Percentiles rank a stretch among this genome's conserved stretches.
These are phyloP conservation scores for Rhodotorula kratochvilovae DNA, from an alignment of 768 basidiomycete species.

Conservation along the genomic window DNA sequence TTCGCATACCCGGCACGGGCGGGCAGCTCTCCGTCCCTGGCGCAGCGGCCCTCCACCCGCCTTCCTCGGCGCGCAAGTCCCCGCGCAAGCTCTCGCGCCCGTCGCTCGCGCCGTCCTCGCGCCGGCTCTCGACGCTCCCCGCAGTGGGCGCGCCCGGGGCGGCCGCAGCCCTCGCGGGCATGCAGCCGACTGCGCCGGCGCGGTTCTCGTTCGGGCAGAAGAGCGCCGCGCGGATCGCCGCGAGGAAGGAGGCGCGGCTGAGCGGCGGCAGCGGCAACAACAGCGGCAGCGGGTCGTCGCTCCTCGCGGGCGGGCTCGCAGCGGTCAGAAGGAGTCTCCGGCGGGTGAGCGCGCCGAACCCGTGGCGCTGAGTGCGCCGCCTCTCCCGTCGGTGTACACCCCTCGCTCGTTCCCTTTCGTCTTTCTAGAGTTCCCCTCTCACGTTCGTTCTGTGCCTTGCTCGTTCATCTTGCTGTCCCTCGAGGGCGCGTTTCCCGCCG, in stretches of 20 bases:
- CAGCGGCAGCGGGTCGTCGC: conserved; percentile 5
- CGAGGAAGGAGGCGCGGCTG: conserved; percentile 17
- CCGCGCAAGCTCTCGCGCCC: conserved; percentile 22
- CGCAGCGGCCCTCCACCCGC: neutral
- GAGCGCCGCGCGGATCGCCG: conserved; percentile 29
- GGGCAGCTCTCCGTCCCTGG: neutral
- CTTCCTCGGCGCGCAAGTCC: conserved; percentile 4
- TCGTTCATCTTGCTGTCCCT: no score
- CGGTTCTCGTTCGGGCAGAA: conserved; percentile 19
- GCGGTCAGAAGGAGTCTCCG: neutral
- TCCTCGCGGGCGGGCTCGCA: neutral
- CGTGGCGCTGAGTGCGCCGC: neutral
- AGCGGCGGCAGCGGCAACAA: conserved; percentile 19
- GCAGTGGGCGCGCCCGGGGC: neutral
- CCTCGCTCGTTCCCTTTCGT: neutral
- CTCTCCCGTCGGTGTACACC: neutral
- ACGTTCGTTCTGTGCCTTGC: neutral
- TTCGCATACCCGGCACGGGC: neutral
- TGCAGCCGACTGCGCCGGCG: conserved; percentile 1
- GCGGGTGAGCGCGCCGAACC: neutral
- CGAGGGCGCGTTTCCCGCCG: no score
- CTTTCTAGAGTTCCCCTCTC: neutral
- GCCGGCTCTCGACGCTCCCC: conserved; percentile 5
- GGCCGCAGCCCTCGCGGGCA: neutral
- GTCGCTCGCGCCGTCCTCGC: conserved; percentile 9